These are phyloP conservation scores for Rhodomyrtus psidioides DNA, from an alignment of 441 rosid species.

Conservation along the genomic window DNA sequence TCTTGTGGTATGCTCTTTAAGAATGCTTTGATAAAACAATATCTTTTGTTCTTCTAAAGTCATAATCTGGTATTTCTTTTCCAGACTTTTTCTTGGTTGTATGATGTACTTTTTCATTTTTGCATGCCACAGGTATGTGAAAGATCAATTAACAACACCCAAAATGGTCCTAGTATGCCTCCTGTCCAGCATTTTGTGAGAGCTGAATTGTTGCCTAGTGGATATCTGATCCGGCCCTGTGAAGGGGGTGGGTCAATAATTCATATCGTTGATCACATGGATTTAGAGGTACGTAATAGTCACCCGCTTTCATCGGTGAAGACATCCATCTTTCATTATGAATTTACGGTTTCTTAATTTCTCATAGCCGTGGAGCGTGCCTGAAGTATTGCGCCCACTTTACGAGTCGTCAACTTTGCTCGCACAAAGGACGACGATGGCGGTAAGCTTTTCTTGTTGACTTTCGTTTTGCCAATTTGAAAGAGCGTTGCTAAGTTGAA, in stretches of 20 bases:
- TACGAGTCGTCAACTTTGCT: constrained; percentile 65
- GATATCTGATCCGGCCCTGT: constrained; percentile 66
- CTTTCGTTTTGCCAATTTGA: background rate
- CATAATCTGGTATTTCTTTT: background rate
- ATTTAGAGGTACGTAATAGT: constrained; percentile 40
- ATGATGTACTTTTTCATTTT: background rate
- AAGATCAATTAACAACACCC: constrained; percentile 61
- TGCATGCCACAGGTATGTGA: constrained; percentile 40
- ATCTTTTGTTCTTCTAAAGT: background rate
- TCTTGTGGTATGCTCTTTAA: constrained; percentile 46
- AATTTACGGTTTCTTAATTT: constrained; percentile 1
- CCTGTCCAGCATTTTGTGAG: constrained; percentile 60
- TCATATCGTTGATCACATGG: constrained; percentile 63
- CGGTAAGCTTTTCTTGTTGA: constrained; percentile 28
- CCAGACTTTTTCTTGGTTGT: background rate
- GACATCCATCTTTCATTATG: background rate
- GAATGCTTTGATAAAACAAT: background rate
- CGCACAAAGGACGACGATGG: constrained; percentile 68
- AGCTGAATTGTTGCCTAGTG: constrained; percentile 63
- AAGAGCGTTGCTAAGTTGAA: background rate
- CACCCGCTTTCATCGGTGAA: background rate
- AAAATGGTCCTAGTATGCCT: constrained; percentile 69
- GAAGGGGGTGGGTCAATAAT: constrained; percentile 77
- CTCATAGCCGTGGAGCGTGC: constrained; percentile 62
- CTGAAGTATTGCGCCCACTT: constrained; percentile 70